Evolutionary conservation across 1,284 basidiomycete species (phyloP).

Genomic region (Agaricales sp.): DNA sequence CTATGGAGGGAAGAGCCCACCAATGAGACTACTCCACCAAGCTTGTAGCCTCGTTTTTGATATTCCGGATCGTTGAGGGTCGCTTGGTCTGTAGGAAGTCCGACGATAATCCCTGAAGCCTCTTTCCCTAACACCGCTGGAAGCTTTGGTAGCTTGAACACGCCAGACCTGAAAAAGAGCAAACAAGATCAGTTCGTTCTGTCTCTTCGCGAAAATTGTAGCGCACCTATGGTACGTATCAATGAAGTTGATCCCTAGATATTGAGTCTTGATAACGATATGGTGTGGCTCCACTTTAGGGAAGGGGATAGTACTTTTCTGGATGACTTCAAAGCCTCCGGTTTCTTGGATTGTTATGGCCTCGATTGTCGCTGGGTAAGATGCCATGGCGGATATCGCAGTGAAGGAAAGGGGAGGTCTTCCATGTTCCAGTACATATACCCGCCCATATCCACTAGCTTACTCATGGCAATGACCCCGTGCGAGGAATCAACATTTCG

Average conservation of each 20-base stretch:
- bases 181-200: background rate
- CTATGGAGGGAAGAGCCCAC: constrained; percentile 26
- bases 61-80: constrained; percentile 47
- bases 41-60: constrained; percentile 44
- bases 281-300: constrained; percentile 5
- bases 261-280: constrained; percentile 3
- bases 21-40: constrained; percentile 56
- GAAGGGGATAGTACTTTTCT: constrained; percentile 19
- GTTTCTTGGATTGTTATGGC: constrained; percentile 6
- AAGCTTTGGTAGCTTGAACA: constrained; percentile 41
- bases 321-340: constrained; percentile 22
- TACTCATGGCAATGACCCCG: too few relatives aligned
- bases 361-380: background rate
- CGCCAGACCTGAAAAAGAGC: constrained; percentile 23
- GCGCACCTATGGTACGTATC: constrained; percentile 2
- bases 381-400: too few relatives aligned
- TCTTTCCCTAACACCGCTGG: constrained; percentile 79
- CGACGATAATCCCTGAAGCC: constrained; percentile 64
- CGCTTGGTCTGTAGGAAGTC: constrained; percentile 51
- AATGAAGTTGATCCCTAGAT: background rate
- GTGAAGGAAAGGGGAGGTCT: constrained; percentile 2
- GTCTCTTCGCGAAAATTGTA: too few relatives aligned
- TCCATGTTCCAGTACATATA: too few relatives aligned
- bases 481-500: too few relatives aligned
- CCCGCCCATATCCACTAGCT: too few relatives aligned